phyloP scores from a whole-genome alignment of 108 stramenopile species.

The Cyclotella cryptica region DNA sequence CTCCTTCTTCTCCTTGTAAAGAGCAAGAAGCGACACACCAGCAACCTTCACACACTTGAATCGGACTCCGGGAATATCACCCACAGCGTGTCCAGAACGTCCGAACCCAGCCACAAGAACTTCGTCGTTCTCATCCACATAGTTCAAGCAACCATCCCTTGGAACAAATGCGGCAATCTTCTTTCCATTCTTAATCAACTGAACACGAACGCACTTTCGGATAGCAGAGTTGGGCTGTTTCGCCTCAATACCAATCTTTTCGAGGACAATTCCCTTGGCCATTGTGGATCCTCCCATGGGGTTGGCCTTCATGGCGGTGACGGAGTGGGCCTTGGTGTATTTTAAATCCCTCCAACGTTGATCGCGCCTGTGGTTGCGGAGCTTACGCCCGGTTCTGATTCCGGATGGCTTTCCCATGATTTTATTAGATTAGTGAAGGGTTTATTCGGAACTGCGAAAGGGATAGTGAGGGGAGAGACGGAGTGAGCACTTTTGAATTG shows the following conservation, averaged over 20 bases:
- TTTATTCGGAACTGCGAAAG: not conserved
- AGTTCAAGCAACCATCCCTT: slow-evolving; percentile 99
- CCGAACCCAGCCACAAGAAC: slow-evolving; percentile 99
- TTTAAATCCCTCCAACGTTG: slow-evolving; percentile 95
- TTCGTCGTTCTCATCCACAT: slow-evolving; percentile 99
- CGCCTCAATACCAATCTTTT: slow-evolving; percentile 99
- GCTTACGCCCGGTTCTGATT: slow-evolving; percentile 99
- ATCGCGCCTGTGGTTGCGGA: slow-evolving; percentile 96
- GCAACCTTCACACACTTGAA: slow-evolving; percentile 99
- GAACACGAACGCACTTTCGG: slow-evolving; percentile 99
- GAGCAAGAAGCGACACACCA: slow-evolving; percentile 98
- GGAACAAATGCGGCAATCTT: slow-evolving; percentile 99
- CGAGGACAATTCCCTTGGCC: slow-evolving; percentile 99
- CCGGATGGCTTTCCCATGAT: slow-evolving; percentile 98
- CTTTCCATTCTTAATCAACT: slow-evolving; percentile 99
- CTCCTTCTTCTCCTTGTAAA: slow-evolving; percentile 99
- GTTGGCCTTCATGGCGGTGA: slow-evolving; percentile 99
- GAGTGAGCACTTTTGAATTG: not conserved
- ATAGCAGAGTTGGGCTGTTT: slow-evolving; percentile 99
- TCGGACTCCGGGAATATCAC: slow-evolving; percentile 99
- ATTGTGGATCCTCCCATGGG: slow-evolving; percentile 99
- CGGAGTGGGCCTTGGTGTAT: slow-evolving; percentile 99
- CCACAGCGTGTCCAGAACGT: slow-evolving; percentile 99
- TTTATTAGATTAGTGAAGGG: not conserved
- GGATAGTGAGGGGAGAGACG: not conserved